phyloP scores from a whole-genome alignment of 2,329 filamentous ascomycete species.

The Bipolaris gigantea region DNA sequence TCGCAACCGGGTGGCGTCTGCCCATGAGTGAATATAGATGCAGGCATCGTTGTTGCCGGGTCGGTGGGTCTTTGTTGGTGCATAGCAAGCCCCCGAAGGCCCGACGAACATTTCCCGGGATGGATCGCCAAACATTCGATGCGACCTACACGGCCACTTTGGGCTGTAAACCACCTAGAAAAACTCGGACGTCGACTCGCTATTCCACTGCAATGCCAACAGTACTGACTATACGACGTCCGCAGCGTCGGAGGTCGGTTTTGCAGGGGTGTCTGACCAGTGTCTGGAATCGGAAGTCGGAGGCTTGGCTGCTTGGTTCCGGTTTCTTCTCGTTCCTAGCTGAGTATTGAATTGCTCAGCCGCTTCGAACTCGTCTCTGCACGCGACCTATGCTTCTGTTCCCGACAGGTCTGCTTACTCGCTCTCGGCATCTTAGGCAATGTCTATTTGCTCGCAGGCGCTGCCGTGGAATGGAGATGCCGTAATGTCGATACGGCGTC shows the following conservation, averaged over 20 bases:
- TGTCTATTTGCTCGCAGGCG: slow-evolving; percentile 8
- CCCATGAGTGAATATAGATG: neutral
- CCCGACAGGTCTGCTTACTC: slow-evolving; percentile 5
- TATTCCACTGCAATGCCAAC: neutral
- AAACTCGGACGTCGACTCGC: neutral
- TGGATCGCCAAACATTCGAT: neutral
- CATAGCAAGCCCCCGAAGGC: slow-evolving; percentile 14
- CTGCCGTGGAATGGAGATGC: slow-evolving; percentile 11
- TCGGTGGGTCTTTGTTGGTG: slow-evolving; percentile 12
- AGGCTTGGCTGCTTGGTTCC: slow-evolving; percentile 6
- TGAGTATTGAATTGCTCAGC: slow-evolving; percentile 16
- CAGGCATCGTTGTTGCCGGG: slow-evolving; percentile 2
- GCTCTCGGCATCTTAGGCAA: slow-evolving; percentile 5
- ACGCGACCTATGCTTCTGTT: slow-evolving; percentile 18
- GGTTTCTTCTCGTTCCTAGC: slow-evolving; percentile 19
- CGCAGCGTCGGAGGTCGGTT: neutral
- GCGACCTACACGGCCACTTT: neutral
- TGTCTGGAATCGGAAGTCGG: neutral
- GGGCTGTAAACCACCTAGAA: neutral
- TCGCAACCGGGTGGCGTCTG: neutral
- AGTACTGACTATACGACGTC: neutral
- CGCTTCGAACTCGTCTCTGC: slow-evolving; percentile 20
- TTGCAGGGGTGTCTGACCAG: neutral
- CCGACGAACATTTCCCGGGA: slow-evolving; percentile 26
- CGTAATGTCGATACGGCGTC: slow-evolving; percentile 13